phyloP scores from a whole-genome alignment of 2,329 filamentous ascomycete genomes.

The Zymoseptoria crescenta region DNA sequence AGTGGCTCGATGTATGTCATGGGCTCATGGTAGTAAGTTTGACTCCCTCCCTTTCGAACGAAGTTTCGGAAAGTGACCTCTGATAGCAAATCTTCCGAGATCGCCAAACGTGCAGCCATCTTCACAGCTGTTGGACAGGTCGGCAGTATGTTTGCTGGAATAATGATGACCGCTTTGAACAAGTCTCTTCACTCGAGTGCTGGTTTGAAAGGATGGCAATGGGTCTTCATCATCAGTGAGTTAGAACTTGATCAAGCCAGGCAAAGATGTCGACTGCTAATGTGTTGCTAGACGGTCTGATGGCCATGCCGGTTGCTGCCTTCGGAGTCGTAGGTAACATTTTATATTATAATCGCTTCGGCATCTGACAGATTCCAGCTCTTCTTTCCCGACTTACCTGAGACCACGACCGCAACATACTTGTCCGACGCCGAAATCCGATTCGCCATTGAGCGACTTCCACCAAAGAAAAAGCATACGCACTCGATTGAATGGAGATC shows the following conservation, averaged over 20 bases:
- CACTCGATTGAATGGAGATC: not conserved
- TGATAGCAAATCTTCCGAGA: slow-evolving; percentile 43
- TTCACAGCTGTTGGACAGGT: slow-evolving; percentile 53
- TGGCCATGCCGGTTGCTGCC: slow-evolving; percentile 48
- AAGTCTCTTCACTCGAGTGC: slow-evolving; percentile 37
- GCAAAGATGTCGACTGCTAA: not conserved
- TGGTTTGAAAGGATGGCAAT: slow-evolving; percentile 49
- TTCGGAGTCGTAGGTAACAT: slow-evolving; percentile 38
- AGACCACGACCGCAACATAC: slow-evolving; percentile 44
- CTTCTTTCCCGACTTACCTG: slow-evolving; percentile 45
- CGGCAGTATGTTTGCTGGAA: slow-evolving; percentile 54
- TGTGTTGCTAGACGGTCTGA: slow-evolving; percentile 42
- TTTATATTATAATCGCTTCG: not conserved
- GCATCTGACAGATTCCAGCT: not conserved
- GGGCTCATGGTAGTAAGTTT: slow-evolving; percentile 47
- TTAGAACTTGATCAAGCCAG: not conserved
- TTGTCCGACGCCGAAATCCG: slow-evolving; percentile 2
- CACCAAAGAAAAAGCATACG: not conserved
- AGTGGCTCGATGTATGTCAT: slow-evolving; percentile 54
- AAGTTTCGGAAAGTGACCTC: not conserved
- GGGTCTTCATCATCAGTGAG: slow-evolving; percentile 41
- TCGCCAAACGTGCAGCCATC: slow-evolving; percentile 53
- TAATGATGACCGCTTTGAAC: slow-evolving; percentile 49
- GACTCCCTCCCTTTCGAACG: not conserved
- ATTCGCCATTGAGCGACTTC: not conserved